Conservation (phyloP, 225 moss, liverwort and hornwort species). For the Bryoerythrophyllum caledonicum region DNA sequence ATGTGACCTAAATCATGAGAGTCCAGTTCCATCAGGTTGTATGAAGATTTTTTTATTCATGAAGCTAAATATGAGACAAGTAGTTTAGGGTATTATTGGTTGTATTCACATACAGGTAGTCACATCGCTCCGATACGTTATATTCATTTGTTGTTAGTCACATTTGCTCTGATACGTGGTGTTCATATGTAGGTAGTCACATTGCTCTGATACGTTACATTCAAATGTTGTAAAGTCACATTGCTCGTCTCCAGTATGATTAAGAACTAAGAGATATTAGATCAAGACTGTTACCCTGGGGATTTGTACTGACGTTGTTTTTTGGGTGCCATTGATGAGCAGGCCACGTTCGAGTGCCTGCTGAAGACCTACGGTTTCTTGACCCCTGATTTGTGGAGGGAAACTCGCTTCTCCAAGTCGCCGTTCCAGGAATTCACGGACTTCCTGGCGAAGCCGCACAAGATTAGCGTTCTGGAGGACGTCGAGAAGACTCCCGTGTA, state of each 20-base stretch:
- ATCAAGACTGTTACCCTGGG: too few species aligned
- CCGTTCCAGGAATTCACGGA: constrained; percentile 99
- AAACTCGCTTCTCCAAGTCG: constrained; percentile 83
- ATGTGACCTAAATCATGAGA: background rate
- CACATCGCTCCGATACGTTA: background rate
- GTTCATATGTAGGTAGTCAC: too few species aligned
- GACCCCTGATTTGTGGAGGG: constrained; percentile 94
- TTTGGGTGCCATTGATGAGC: background rate
- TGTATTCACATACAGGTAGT: too few species aligned
- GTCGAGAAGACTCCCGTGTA: constrained; percentile 84
- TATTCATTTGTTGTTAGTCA: too few species aligned
- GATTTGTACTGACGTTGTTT: background rate
- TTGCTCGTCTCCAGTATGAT: background rate
- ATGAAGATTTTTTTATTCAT: background rate
- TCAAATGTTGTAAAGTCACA: too few species aligned
- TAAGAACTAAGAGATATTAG: accelerated
- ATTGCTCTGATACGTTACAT: too few species aligned
- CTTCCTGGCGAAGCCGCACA: constrained; percentile 87
- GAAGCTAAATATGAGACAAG: background rate
- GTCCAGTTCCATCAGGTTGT: background rate
- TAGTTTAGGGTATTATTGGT: background rate
- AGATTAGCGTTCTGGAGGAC: constrained; percentile 89
- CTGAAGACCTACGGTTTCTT: constrained; percentile 95
- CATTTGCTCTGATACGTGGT: too few species aligned
- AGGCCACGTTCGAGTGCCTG: constrained; percentile 94